A percentile compares a stretch with the other conserved stretches of the same genome.
These are phyloP conservation scores for Mortierella hygrophila DNA, from an alignment of 192 early-diverging fungal genomes.

Conservation along the genomic window DNA sequence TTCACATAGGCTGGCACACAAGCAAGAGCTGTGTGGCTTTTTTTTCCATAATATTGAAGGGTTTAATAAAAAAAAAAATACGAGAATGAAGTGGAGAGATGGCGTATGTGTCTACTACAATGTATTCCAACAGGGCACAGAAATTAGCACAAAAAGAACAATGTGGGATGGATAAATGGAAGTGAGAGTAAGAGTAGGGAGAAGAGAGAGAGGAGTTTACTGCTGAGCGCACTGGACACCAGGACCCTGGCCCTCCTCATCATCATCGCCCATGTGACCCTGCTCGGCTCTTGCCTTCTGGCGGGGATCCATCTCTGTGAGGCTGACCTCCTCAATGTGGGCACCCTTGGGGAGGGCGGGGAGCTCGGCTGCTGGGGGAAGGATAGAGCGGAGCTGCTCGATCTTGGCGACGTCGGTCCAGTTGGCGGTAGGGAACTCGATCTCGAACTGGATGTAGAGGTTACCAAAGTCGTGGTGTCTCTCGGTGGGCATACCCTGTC, in stretches of 20 bases:
- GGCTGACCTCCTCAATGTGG: conserved; percentile 86
- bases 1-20: too few relatives aligned
- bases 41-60: not conserved
- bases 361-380: conserved; percentile 80
- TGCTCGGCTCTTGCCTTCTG: conserved; percentile 73
- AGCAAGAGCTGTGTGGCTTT: not conserved
- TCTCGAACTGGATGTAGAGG: conserved; percentile 92
- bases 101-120: conserved; percentile 2
- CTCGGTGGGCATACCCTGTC: conserved; percentile 97
- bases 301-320: conserved; percentile 80
- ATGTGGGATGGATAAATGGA: conserved; percentile 8
- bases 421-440: conserved; percentile 91
- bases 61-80: conserved; percentile 4
- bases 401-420: conserved; percentile 81
- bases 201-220: conserved; percentile 61
- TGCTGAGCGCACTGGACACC: conserved; percentile 98
- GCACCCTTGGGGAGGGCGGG: conserved; percentile 67
- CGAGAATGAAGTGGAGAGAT: not conserved
- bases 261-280: conserved; percentile 74
- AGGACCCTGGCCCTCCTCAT: conserved; percentile 76
- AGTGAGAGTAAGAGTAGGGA: not conserved
- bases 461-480: conserved; percentile 92
- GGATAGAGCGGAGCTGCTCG: conserved; percentile 80
- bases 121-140: conserved; percentile 3
- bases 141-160: conserved; percentile 2